Conservation (phyloP, 2,329 filamentous ascomycete species). For the Juglanconis sp. region DNA sequence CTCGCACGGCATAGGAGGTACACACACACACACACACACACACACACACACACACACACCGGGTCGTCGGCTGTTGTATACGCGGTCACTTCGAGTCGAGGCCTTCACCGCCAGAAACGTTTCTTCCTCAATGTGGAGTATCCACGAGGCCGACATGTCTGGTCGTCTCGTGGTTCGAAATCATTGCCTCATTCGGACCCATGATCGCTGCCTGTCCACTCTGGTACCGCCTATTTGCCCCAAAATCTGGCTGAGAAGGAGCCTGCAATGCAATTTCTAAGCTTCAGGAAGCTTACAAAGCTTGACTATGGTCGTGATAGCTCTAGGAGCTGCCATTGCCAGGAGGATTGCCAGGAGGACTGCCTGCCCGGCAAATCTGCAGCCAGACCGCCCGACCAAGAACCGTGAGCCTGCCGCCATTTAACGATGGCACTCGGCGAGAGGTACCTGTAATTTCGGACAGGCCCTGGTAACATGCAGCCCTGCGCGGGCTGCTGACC, state of each 20-base stretch:
- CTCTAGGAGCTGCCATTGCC: neutral
- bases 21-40: neutral
- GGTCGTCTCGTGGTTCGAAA: neutral
- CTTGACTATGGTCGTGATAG: slow-evolving; percentile 1
- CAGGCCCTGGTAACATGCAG: neutral
- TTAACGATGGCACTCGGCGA: neutral
- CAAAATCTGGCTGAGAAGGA: neutral
- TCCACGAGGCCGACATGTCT: neutral
- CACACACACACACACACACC: neutral
- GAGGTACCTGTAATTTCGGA: neutral
- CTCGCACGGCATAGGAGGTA: too few species aligned
- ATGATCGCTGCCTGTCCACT: neutral
- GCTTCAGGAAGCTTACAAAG: neutral
- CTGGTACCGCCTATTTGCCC: neutral
- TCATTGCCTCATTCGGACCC: neutral
- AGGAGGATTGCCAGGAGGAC: neutral
- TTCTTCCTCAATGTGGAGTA: neutral
- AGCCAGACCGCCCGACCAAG: neutral
- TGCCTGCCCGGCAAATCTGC: neutral
- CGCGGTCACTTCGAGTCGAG: neutral
- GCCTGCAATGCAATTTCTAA: slow-evolving; percentile 11
- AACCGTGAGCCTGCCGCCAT: neutral
- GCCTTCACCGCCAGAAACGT: slow-evolving; percentile 5
- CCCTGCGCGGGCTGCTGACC: slow-evolving; percentile 12
- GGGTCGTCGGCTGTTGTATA: neutral